Conservation (phyloP, 1,139 yeast genomes). For the Candida gigantensis region DNA sequence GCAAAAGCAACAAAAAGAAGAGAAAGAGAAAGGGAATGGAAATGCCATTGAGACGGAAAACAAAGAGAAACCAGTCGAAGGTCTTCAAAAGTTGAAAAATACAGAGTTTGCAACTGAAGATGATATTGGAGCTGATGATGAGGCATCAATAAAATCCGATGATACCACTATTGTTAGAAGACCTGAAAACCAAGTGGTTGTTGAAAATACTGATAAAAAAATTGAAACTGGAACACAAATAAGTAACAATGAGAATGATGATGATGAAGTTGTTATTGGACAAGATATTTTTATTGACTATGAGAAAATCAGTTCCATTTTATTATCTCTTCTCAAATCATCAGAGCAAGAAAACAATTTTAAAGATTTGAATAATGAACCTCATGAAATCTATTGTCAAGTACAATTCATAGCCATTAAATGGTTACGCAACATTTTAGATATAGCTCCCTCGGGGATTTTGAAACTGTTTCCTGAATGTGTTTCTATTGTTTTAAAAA, state of each 20-base stretch:
- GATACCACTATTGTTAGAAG: conserved; percentile 21
- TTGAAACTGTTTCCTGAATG: conserved; percentile 57
- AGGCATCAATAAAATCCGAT: conserved; percentile 26
- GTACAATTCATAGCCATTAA: conserved; percentile 77
- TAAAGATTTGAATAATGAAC: conserved; percentile 36
- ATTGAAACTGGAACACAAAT: too few relatives aligned
- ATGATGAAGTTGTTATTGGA: conserved; percentile 59
- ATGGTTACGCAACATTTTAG: conserved; percentile 80
- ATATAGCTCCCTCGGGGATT: conserved; percentile 75
- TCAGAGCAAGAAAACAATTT: conserved; percentile 18
- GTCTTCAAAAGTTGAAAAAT: conserved; percentile 5
- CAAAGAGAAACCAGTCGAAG: conserved; percentile 2
- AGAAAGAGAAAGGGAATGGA: too few relatives aligned
- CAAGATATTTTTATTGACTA: conserved; percentile 85
- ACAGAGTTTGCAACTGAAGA: conserved; percentile 11
- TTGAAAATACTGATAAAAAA: too few relatives aligned
- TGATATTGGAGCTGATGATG: conserved; percentile 16
- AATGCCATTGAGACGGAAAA: too few relatives aligned
- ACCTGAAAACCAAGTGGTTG: conserved; percentile 2
- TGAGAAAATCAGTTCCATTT: conserved; percentile 74
- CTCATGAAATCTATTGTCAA: conserved; percentile 60
- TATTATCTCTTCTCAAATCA: conserved; percentile 74
- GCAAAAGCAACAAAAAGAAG: conserved; percentile 3
- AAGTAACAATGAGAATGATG: conserved; percentile 8
- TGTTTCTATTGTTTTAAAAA: conserved; percentile 38